phyloP scores from a whole-genome alignment of 2,329 filamentous ascomycete genomes.

The Colletotrichum sp. region DNA sequence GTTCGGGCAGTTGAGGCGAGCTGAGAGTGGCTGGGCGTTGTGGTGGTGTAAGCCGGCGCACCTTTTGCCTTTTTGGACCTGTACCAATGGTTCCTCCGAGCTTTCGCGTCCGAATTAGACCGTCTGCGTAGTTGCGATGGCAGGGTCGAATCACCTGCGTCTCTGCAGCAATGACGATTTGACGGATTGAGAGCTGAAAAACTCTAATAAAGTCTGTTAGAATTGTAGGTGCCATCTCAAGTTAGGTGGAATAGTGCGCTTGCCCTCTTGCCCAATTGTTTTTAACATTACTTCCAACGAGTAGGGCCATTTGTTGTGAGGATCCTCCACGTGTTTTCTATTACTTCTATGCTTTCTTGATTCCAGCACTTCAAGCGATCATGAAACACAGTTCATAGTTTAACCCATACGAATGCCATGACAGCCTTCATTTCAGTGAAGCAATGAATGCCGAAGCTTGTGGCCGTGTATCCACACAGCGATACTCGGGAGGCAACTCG shows the following conservation, averaged over 20 bases:
- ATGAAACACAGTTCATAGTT: not conserved
- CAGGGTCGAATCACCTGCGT: not conserved
- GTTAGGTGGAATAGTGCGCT: not conserved
- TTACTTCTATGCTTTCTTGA: not conserved
- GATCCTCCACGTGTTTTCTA: fast-evolving
- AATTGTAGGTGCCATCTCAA: not conserved
- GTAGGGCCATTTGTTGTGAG: not conserved
- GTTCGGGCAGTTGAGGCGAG: not conserved
- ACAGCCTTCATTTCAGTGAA: not conserved
- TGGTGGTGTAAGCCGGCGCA: not conserved
- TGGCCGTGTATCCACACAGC: too few relatives aligned
- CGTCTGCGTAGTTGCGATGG: not conserved
- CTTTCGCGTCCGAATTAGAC: not conserved
- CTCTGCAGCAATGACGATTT: not conserved
- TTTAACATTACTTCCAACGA: not conserved
- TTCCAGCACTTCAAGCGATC: not conserved
- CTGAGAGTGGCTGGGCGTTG: not conserved
- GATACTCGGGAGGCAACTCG: too few relatives aligned
- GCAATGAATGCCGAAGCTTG: not conserved
- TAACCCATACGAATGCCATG: not conserved
- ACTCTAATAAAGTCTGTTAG: not conserved
- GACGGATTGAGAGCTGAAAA: not conserved
- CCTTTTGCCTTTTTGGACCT: not conserved
- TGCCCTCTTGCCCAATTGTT: not conserved
- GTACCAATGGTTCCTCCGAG: slow-evolving; percentile 1